Evolutionary conservation across 352 stramenopile species (phyloP), one percentile per base, ranked within the genome.

Genomic region (Phytopythium vexans): DNA sequence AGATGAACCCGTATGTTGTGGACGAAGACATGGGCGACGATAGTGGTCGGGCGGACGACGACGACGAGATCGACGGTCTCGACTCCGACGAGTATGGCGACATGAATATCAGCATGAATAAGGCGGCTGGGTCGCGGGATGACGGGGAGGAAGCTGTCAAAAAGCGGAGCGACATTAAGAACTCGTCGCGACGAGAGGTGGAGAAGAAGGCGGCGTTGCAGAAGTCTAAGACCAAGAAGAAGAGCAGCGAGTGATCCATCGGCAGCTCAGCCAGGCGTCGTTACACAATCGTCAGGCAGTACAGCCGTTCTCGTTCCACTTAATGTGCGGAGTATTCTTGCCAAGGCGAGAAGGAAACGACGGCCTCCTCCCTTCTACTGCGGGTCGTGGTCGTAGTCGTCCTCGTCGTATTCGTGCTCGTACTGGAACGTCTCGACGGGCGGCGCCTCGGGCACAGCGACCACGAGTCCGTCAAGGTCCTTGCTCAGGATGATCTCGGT

Each of bases 401-500:
- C 80, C 58, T 94, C 83, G 32, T 95, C 86, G 64, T 87, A 95
- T 68, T 93, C 74, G 63, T 95, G 85, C 34, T 77, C 68, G 69
- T 95, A 95, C 64, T 74, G 49, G 68, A 89, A 95, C 36, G 73
- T 90, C 62, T 94, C 84, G 39, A 94, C 76, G 27, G 84, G 86
- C 34, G 82, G 80, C 36, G 79, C 79, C 66, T 95, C 86, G 4
- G 86, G 86, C 53, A 95, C 86, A 16, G 82, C 84, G 58, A 95
- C 82, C 31, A 95, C 84, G 39, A 95, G 70, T n/a, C 86, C 86
- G 63, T 95, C 75, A 60, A 95, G 73, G 48, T 84, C 77, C 68
- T 94, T 91, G 49, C 77, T 69, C 70, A 95, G 68, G 37, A 94
- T 66, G 62, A 95, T 94, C 77, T 93, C 84, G 49, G 84, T 94